Conservation (phyloP, 176 grass and related monocot genomes). For the Bolboschoenus planiculmis region DNA sequence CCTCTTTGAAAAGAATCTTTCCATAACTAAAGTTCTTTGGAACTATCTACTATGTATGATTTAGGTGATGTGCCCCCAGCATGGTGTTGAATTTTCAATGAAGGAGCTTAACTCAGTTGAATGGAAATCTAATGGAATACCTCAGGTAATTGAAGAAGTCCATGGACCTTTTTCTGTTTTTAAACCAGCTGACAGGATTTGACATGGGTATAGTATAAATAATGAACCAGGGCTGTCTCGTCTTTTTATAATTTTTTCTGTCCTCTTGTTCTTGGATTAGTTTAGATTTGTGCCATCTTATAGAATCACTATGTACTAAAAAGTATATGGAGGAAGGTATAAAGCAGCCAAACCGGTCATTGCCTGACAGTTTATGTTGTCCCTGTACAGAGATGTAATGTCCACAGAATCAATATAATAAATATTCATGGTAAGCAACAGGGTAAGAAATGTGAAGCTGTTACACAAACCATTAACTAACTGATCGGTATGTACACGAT, state of each 20-base stretch:
- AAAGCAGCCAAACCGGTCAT: not conserved
- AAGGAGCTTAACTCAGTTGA: slow-evolving; percentile 48
- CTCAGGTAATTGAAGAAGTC: slow-evolving; percentile 42
- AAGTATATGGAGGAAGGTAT: not conserved
- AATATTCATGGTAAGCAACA: not conserved
- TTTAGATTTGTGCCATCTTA: not conserved
- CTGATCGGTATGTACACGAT: not conserved
- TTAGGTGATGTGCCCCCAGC: slow-evolving; percentile 41
- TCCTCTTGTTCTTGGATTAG: not conserved
- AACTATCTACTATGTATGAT: not conserved
- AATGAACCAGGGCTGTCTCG: not conserved
- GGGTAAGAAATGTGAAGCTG: not conserved
- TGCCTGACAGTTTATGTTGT: not conserved
- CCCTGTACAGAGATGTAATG: not conserved
- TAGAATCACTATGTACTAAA: not conserved
- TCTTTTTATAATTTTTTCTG: not conserved
- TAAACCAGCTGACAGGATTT: not conserved
- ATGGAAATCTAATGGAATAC: slow-evolving; percentile 69
- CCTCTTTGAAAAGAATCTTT: not conserved
- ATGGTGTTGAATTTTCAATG: slow-evolving; percentile 58
- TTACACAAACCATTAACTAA: not conserved
- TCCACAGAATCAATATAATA: not conserved
- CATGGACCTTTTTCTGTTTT: not conserved
- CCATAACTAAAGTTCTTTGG: not conserved
- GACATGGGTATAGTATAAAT: not conserved